Evolutionary conservation across 805 yeast species (phyloP).

Genomic region (Pichia cabralensis): DNA sequence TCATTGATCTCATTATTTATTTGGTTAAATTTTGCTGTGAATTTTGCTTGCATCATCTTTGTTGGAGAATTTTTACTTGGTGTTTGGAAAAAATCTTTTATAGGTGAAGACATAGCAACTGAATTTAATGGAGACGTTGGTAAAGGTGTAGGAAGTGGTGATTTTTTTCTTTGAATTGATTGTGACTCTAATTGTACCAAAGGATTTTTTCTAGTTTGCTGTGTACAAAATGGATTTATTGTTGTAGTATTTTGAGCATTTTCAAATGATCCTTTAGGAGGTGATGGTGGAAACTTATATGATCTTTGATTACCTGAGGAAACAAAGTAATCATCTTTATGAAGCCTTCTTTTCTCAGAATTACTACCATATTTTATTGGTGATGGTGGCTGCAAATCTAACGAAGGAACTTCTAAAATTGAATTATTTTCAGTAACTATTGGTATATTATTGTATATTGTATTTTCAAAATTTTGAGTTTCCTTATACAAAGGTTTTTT

Average conservation of each 20-base stretch:
- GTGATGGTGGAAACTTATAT: slow-evolving; percentile 56
- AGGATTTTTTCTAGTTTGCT: background rate
- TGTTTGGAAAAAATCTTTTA: slow-evolving; percentile 18
- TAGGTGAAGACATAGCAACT: slow-evolving; percentile 20
- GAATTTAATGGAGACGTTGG: slow-evolving; percentile 10
- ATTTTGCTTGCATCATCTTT: slow-evolving; percentile 3
- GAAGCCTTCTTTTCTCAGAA: too few species aligned
- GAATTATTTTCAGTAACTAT: too few species aligned
- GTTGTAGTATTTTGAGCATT: background rate
- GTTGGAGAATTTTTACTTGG: slow-evolving; percentile 19
- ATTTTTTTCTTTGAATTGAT: too few species aligned
- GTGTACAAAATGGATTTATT: background rate
- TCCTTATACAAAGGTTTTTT: slow-evolving; percentile 25
- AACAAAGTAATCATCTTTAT: slow-evolving; percentile 40
- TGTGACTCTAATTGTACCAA: background rate
- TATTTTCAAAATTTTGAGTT: slow-evolving; percentile 28
- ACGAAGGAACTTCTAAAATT: too few species aligned
- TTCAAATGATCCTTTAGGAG: slow-evolving; percentile 17
- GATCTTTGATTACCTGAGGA: slow-evolving; percentile 34
- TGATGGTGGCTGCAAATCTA: slow-evolving; percentile 1
- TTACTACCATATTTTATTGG: too few species aligned
- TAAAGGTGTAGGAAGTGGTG: slow-evolving; percentile 5
- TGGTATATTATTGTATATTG: slow-evolving; percentile 16
- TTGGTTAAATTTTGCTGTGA: background rate
- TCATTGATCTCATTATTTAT: slow-evolving; percentile 1